A percentile compares a stretch with the other conserved stretches of the same genome.
phyloP scores from a whole-genome alignment of 805 yeast species.

The Pichia rugopelliculosa region DNA sequence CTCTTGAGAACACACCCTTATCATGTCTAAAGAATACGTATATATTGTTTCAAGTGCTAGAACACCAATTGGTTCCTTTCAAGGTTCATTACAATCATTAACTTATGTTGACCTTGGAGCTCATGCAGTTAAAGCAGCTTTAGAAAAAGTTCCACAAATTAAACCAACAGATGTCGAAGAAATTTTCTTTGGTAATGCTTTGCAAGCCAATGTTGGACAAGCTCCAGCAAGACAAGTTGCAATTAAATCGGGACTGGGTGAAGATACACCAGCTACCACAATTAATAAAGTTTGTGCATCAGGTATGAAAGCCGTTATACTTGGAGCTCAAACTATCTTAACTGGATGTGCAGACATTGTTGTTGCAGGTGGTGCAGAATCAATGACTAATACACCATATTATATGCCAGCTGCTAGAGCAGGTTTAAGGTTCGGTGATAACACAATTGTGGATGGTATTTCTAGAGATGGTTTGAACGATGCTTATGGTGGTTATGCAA shows the following conservation, averaged over 20 bases:
- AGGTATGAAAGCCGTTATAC: conserved; percentile 84
- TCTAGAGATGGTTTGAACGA: conserved; percentile 90
- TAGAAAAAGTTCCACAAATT: conserved; percentile 75
- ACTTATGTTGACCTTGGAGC: conserved; percentile 83
- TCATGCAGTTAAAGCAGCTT: conserved; percentile 84
- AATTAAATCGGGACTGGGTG: conserved; percentile 76
- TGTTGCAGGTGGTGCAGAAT: conserved; percentile 96
- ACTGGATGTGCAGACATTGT: conserved; percentile 89
- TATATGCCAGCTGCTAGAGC: conserved; percentile 77
- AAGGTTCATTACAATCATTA: conserved; percentile 71
- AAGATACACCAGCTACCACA: conserved; percentile 77
- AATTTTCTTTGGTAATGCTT: conserved; percentile 85
- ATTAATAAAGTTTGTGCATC: conserved; percentile 97
- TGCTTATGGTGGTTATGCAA: conserved; percentile 79
- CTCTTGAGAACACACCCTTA: neutral
- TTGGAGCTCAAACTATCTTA: conserved; percentile 84
- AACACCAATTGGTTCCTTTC: conserved; percentile 95
- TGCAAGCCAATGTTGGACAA: conserved; percentile 92
- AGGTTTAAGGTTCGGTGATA: conserved; percentile 88
- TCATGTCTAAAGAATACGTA: conserved; percentile 38
- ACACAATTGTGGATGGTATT: conserved; percentile 74
- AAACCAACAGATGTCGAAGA: conserved; percentile 78
- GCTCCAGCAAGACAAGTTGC: conserved; percentile 99
- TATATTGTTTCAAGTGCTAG: conserved; percentile 89
- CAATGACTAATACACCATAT: conserved; percentile 95